Base-by-base conservation (phyloP, 495 filamentous ascomycete genomes). In the Cercophora scortea region DNA sequence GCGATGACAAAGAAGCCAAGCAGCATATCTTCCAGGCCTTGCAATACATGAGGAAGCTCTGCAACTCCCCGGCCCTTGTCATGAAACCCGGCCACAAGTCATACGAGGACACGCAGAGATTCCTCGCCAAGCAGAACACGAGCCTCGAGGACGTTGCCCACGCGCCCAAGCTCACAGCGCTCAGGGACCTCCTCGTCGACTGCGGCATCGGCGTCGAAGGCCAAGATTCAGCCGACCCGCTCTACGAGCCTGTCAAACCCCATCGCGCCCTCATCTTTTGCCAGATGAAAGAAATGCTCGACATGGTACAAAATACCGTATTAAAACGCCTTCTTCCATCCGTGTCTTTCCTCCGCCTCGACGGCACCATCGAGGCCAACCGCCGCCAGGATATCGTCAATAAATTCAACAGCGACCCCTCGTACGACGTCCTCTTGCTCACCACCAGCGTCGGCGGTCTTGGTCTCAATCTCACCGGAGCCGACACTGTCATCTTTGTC, bases 271-370 rank as follows among this genome's bases (percentile, higher is more conserved):
- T 98, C 48, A 87, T 98, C 58, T 98, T 98, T 76, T 98, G 92
- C 61, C 93, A 98, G 64, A 94, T 97, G 87, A 96, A 96, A 66
- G 94, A 97, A 66, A 98, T 97, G 94, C 75, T 97, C 16, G 94
- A 97, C 65, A 96, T 97, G 76, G 94, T 98, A 10, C 90, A 96
- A 62, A 87, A 86, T 55, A 87, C 90, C 45, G 93, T 98, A 6
- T 71, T 98, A 13, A 86, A 86, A 59, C 83, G 84, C 54, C 76
- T 95, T 59, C 80, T 98, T 8, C 92, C 94, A 1, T 86, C 84
- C 6, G 88, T 93, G 5, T 88, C 89, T 43, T 96, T 84, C 64
- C 79, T 96, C 41, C 89, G 94, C 18, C 80, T 98, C 46, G 94
- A 97, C 61, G 93, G 93, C 36, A 79, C 83, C 16, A 91, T 96